A percentile compares a stretch with the other conserved stretches of the same genome.
Evolutionary conservation across 2,329 filamentous ascomycete genomes (phyloP).

Genomic region (Penicillium aurantiogriseum): DNA sequence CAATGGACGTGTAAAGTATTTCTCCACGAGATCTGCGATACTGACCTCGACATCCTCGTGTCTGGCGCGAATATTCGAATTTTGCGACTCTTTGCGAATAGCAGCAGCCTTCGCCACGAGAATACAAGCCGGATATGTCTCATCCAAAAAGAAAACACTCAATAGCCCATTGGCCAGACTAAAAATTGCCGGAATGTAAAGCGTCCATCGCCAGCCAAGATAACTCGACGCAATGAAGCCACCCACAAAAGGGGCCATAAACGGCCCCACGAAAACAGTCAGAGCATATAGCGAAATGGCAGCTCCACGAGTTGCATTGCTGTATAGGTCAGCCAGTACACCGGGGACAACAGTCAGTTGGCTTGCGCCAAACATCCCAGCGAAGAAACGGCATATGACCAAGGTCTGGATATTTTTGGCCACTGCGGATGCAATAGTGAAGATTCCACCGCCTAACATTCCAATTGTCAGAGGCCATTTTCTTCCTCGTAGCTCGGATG

Average conservation of each 20-base stretch:
- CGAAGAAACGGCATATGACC: slow-evolving; percentile 48
- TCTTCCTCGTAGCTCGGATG: slow-evolving; percentile 59
- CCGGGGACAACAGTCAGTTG: slow-evolving; percentile 46
- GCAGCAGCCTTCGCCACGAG: slow-evolving; percentile 53
- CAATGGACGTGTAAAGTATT: slow-evolving; percentile 46
- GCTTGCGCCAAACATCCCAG: slow-evolving; percentile 45
- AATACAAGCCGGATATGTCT: slow-evolving; percentile 55
- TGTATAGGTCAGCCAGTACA: slow-evolving; percentile 49
- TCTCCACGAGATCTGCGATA: slow-evolving; percentile 44
- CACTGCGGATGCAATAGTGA: slow-evolving; percentile 46
- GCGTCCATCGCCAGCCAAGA: slow-evolving; percentile 52
- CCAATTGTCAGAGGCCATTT: slow-evolving; percentile 51
- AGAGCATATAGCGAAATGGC: slow-evolving; percentile 49
- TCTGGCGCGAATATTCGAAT: slow-evolving; percentile 57
- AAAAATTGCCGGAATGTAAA: slow-evolving; percentile 52
- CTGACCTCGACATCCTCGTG: slow-evolving; percentile 51
- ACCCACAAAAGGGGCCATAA: slow-evolving; percentile 50
- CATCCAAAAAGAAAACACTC: slow-evolving; percentile 45
- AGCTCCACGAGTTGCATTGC: slow-evolving; percentile 41
- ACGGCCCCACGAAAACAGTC: slow-evolving; percentile 48
- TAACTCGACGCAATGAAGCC: slow-evolving; percentile 49
- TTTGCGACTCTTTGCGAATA: slow-evolving; percentile 51
- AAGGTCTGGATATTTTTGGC: slow-evolving; percentile 41
- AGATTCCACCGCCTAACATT: slow-evolving; percentile 42
- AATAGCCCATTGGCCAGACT: slow-evolving; percentile 44